These are phyloP conservation scores for Cutaneotrichosporon cutaneum DNA, from an alignment of 1,284 basidiomycete species.

Conservation along the genomic window DNA sequence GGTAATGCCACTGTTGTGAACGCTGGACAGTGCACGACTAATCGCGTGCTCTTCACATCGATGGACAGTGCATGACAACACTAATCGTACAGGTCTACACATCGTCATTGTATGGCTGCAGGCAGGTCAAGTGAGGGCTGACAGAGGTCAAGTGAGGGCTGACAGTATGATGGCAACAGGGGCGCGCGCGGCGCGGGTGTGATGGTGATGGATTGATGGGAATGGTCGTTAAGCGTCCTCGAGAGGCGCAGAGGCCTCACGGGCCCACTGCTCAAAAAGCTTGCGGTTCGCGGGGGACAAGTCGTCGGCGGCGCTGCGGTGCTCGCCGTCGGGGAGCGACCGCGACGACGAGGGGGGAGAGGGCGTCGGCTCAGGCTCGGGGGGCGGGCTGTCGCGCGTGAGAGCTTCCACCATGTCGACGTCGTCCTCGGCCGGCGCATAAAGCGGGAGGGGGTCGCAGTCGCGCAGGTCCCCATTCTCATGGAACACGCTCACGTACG, in stretches of 20 bases:
- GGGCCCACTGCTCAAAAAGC: conserved; percentile 7
- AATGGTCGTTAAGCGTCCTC: not conserved
- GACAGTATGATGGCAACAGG: not conserved
- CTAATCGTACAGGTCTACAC: not conserved
- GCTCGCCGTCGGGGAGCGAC: not conserved
- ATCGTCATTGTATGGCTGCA: not conserved
- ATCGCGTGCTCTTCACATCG: no score
- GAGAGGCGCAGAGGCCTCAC: not conserved
- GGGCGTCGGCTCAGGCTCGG: not conserved
- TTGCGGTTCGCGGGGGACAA: not conserved
- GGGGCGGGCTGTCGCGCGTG: not conserved
- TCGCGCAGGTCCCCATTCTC: conserved; percentile 48
- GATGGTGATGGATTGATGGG: not conserved
- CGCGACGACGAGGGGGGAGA: not conserved
- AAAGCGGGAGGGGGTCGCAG: conserved; percentile 48
- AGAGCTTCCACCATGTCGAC: not conserved
- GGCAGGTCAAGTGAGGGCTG: not conserved
- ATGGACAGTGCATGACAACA: not conserved
- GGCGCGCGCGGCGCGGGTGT: not conserved
- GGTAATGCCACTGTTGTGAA: not conserved
- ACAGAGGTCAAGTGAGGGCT: not conserved
- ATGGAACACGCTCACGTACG: conserved; percentile 48
- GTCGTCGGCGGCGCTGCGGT: not conserved
- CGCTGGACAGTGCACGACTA: not conserved
- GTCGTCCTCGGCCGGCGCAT: conserved; percentile 15